Conservation (phyloP, 805 yeast species). For the Saccharomycopsis guyanensis region DNA sequence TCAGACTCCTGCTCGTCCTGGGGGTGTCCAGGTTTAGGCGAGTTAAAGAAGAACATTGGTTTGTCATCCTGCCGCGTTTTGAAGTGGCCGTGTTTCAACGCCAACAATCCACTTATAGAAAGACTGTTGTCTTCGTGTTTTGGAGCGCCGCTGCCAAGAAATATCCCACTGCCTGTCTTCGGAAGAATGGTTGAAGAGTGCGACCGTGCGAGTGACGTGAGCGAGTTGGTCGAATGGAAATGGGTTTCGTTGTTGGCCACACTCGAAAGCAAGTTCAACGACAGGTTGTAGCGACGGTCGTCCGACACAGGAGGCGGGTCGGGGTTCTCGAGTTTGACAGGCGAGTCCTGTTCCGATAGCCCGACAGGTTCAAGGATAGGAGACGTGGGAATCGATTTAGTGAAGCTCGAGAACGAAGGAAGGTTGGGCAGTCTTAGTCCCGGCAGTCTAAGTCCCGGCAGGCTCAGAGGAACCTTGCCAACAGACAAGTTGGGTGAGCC, state of each 20-base stretch:
- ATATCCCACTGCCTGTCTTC: conserved; percentile 18
- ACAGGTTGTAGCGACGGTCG: not conserved
- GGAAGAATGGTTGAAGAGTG: conserved; percentile 4
- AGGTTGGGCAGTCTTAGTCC: conserved; percentile 11
- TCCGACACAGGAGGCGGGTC: not conserved
- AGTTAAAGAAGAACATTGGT: conserved; percentile 5
- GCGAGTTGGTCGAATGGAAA: conserved; percentile 10
- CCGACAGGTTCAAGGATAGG: conserved; percentile 12
- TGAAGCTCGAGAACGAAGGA: conserved; percentile 14
- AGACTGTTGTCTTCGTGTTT: conserved; percentile 5
- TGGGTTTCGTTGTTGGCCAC: conserved; percentile 6
- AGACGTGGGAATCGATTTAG: conserved; percentile 17
- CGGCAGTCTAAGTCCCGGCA: not conserved
- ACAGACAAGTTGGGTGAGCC: conserved; percentile 6
- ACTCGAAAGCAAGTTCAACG: conserved; percentile 9
- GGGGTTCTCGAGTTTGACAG: not conserved
- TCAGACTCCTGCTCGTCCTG: not conserved
- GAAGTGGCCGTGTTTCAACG: conserved; percentile 18
- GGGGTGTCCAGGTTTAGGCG: not conserved
- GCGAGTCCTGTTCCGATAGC: not conserved
- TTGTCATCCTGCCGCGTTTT: not conserved
- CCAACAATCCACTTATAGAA: conserved; percentile 17
- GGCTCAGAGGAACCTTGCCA: conserved; percentile 4
- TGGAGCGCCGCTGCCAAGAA: conserved; percentile 15
- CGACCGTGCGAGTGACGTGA: conserved; percentile 1